These are phyloP conservation scores for Neostapfia colusana DNA, from an alignment of 176 grass and related monocot genomes.

Conservation along the genomic window DNA sequence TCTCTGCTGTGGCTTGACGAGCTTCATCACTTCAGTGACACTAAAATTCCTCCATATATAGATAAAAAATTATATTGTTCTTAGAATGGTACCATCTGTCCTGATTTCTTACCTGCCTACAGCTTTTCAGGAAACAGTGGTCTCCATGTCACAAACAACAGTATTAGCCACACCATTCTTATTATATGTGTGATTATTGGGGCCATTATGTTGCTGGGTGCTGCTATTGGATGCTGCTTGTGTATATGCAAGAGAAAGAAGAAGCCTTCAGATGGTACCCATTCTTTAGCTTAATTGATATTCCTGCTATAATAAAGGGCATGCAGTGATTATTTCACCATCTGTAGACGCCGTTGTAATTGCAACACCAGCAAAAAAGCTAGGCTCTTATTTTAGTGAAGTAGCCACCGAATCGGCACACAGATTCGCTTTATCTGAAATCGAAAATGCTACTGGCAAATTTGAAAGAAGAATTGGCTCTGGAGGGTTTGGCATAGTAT, in stretches of 20 bases:
- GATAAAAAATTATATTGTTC: slow-evolving; percentile 12
- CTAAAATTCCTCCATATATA: slow-evolving; percentile 5
- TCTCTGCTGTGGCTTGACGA: not conserved
- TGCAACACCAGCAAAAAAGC: slow-evolving; percentile 64
- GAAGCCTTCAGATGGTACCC: slow-evolving; percentile 55
- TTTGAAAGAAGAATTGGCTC: slow-evolving; percentile 86
- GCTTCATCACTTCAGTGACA: not conserved
- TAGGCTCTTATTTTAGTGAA: slow-evolving; percentile 79
- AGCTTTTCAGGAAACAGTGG: slow-evolving; percentile 74
- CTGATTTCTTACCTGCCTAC: slow-evolving; percentile 31
- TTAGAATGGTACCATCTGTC: slow-evolving; percentile 34
- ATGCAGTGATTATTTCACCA: slow-evolving; percentile 40
- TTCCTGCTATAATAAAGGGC: slow-evolving; percentile 31
- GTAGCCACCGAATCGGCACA: slow-evolving; percentile 79
- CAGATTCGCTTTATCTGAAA: slow-evolving; percentile 83
- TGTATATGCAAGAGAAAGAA: slow-evolving; percentile 57
- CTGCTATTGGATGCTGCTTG: slow-evolving; percentile 59
- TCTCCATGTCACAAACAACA: slow-evolving; percentile 44
- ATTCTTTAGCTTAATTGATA: slow-evolving; percentile 27
- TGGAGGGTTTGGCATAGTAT: slow-evolving; percentile 93
- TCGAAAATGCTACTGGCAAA: slow-evolving; percentile 82
- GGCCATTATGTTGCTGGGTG: slow-evolving; percentile 54
- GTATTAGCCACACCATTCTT: slow-evolving; percentile 42
- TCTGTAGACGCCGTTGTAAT: slow-evolving; percentile 47
- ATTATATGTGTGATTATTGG: slow-evolving; percentile 54